Evolutionary conservation across 2,329 filamentous ascomycete genomes (phyloP).

Genomic region (Arthrobotrys musiformis): DNA sequence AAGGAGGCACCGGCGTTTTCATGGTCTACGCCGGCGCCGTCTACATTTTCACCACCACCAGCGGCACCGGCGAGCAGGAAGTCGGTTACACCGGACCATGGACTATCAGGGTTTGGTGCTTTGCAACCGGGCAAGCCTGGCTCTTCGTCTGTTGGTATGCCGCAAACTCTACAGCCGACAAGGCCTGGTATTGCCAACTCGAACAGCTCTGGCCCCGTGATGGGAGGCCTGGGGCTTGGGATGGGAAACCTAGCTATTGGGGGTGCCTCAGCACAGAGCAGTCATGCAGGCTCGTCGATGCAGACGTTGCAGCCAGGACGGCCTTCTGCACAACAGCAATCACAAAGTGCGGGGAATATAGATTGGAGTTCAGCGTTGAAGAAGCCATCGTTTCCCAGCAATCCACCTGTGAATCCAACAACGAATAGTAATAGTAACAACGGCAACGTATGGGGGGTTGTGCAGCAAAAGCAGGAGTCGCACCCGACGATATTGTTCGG

Average conservation of each 20-base stretch:
- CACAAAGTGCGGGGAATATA: constrained; percentile 40
- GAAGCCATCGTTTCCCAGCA: constrained; percentile 41
- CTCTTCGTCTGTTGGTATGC: neutral
- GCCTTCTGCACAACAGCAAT: constrained; percentile 23
- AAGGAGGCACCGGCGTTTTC: constrained; percentile 64
- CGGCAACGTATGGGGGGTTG: constrained; percentile 31
- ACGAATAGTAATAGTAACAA: constrained; percentile 30
- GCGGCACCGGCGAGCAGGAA: constrained; percentile 63
- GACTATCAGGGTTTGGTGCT: constrained; percentile 36
- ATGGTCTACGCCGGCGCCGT: constrained; percentile 62
- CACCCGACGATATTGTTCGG: constrained; percentile 57
- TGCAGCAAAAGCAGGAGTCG: constrained; percentile 50
- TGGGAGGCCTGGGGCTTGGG: constrained; percentile 49
- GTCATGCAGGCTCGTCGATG: constrained; percentile 34
- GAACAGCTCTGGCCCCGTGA: constrained; percentile 34
- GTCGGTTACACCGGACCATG: constrained; percentile 26
- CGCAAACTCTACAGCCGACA: constrained; percentile 55
- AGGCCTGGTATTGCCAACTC: constrained; percentile 48
- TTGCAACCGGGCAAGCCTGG: constrained; percentile 31
- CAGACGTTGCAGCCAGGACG: constrained; percentile 40
- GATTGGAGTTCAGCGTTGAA: constrained; percentile 57
- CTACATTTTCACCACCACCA: constrained; percentile 61
- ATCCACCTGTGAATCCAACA: neutral
- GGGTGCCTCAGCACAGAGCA: constrained; percentile 20
- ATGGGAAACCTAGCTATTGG: constrained; percentile 52